Evolutionary conservation across 2,329 filamentous ascomycete species (phyloP).

Genomic region (Talaromyces sp.): DNA sequence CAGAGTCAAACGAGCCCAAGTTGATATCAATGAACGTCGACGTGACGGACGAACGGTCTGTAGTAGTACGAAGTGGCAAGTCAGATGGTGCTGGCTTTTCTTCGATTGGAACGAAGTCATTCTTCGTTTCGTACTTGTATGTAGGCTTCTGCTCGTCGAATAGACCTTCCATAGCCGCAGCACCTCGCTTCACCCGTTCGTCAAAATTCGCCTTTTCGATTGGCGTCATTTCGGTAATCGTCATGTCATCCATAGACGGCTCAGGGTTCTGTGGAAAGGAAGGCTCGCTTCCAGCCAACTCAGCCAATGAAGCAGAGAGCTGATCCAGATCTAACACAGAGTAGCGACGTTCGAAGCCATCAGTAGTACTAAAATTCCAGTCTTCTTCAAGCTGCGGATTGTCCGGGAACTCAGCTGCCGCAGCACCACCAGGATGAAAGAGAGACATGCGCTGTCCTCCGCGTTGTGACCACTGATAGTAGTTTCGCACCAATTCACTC

Average conservation of each 20-base stretch:
- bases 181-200: slow-evolving; percentile 55
- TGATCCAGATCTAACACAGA: slow-evolving; percentile 47
- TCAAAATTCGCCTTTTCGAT: slow-evolving; percentile 54
- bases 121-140: slow-evolving; percentile 57
- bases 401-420: slow-evolving; percentile 51
- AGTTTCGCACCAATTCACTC: slow-evolving; percentile 45
- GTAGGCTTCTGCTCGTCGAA: slow-evolving; percentile 54
- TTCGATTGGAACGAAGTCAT: slow-evolving; percentile 46
- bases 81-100: slow-evolving; percentile 48
- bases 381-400: slow-evolving; percentile 47
- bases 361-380: slow-evolving; percentile 64
- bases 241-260: slow-evolving; percentile 28
- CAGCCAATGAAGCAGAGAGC: slow-evolving; percentile 45
- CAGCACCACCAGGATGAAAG: slow-evolving; percentile 58
- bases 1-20: slow-evolving; percentile 50
- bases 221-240: slow-evolving; percentile 36
- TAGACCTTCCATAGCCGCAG: slow-evolving; percentile 54
- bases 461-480: slow-evolving; percentile 48
- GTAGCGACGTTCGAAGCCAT: slow-evolving; percentile 55
- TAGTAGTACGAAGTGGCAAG: slow-evolving; percentile 49
- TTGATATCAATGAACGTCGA: slow-evolving; percentile 55
- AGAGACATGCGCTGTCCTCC: slow-evolving; percentile 53
- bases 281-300: slow-evolving; percentile 36
- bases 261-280: slow-evolving; percentile 27
- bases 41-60: slow-evolving; percentile 46